These are phyloP conservation scores for Tolypocladium endophyticum DNA, from an alignment of 2,329 filamentous ascomycete species.

Conservation along the genomic window DNA sequence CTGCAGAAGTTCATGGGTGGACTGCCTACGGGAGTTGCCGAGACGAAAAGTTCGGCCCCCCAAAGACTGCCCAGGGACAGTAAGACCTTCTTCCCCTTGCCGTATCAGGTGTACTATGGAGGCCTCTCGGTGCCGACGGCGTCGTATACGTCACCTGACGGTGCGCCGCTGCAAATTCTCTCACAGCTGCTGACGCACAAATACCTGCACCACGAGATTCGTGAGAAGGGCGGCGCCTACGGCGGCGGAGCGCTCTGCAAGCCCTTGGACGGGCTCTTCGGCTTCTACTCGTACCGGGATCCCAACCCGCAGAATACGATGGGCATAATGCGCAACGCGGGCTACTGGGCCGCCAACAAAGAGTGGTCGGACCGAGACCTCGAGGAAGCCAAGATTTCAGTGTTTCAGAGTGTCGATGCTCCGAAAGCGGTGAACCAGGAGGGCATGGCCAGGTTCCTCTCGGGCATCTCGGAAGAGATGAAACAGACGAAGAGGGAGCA, in stretches of 20 bases:
- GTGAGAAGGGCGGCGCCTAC: slow-evolving; percentile 94
- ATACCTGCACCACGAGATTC: slow-evolving; percentile 92
- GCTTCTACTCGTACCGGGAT: slow-evolving; percentile 94
- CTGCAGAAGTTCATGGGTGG: slow-evolving; percentile 57
- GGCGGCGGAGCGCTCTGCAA: slow-evolving; percentile 81
- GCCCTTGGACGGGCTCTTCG: slow-evolving; percentile 74
- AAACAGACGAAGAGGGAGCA: slow-evolving; percentile 73
- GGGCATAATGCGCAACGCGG: slow-evolving; percentile 72
- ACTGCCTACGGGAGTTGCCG: slow-evolving; percentile 20
- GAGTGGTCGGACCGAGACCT: slow-evolving; percentile 76
- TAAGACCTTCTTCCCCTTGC: slow-evolving; percentile 85
- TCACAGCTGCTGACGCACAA: slow-evolving; percentile 92
- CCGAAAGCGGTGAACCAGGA: slow-evolving; percentile 80
- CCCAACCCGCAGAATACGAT: slow-evolving; percentile 87
- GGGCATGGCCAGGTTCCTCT: slow-evolving; percentile 77
- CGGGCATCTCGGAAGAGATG: slow-evolving; percentile 81
- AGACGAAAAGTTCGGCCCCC: slow-evolving; percentile 23
- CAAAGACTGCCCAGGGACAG: slow-evolving; percentile 35
- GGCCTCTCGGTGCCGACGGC: slow-evolving; percentile 72
- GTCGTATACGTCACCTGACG: slow-evolving; percentile 65
- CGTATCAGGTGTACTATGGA: slow-evolving; percentile 96
- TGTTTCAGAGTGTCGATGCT: slow-evolving; percentile 88
- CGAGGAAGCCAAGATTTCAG: slow-evolving; percentile 89
- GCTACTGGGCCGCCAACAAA: slow-evolving; percentile 71
- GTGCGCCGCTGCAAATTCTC: slow-evolving; percentile 77